These are phyloP conservation scores for Mortierella claussenii DNA, from an alignment of 192 early-diverging fungal species.

Conservation along the genomic window DNA sequence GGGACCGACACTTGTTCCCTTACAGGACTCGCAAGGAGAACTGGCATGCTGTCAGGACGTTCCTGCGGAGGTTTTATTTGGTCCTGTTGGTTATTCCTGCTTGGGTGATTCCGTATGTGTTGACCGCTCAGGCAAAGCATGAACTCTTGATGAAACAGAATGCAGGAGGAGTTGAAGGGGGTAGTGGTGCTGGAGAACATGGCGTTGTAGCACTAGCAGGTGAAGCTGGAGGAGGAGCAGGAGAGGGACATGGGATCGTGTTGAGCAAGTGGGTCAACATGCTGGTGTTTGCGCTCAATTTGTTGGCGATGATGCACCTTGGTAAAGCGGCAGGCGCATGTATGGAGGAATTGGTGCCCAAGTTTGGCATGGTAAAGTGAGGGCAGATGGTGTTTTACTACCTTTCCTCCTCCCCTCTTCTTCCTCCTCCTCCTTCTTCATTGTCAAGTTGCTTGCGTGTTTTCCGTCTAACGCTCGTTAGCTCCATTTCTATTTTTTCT, in stretches of 20 bases:
- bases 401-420: not conserved
- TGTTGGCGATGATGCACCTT: conserved; percentile 39
- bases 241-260: not conserved
- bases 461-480: not conserved
- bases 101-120: conserved; percentile 24
- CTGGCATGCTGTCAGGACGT: conserved; percentile 1
- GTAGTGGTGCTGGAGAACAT: too few relatives aligned
- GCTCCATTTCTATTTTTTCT: not conserved
- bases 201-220: not conserved
- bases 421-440: too few relatives aligned
- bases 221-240: not conserved
- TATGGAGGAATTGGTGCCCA: conserved; percentile 34
- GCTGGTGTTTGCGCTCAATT: conserved; percentile 24
- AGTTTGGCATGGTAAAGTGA: conserved; percentile 21
- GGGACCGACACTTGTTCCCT: conserved; percentile 26
- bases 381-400: not conserved
- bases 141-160: not conserved
- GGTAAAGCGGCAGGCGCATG: conserved; percentile 34
- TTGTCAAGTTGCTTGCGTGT: too few relatives aligned
- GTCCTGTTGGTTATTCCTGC: conserved; percentile 32
- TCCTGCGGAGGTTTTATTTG: conserved; percentile 18
- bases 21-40: conserved; percentile 16
- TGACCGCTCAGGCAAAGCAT: conserved; percentile 8
- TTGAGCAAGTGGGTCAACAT: conserved; percentile 18
- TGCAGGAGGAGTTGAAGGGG: too few relatives aligned